These are phyloP conservation scores for Teratosphaeria zuluensis DNA, from an alignment of 2,329 filamentous ascomycete genomes.

Conservation along the genomic window DNA sequence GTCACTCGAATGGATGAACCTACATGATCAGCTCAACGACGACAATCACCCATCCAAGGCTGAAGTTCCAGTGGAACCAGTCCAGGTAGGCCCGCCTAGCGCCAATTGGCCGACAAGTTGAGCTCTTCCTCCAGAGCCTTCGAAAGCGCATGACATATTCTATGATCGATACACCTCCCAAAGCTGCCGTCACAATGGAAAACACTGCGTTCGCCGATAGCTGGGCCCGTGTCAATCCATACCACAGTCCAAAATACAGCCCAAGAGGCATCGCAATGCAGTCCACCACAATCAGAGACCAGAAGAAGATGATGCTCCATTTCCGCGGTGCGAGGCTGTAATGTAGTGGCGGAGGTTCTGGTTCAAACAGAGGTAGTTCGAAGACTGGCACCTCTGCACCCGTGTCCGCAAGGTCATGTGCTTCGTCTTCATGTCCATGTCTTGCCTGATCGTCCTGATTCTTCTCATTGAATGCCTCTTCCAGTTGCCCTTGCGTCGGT, in stretches of 20 bases:
- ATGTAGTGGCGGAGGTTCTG: slow-evolving; percentile 43
- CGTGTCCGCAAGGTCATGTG: not conserved
- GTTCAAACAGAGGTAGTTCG: slow-evolving; percentile 17
- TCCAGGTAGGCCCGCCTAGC: slow-evolving; percentile 39
- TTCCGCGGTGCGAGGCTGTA: slow-evolving; percentile 47
- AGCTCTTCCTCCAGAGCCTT: slow-evolving; percentile 42
- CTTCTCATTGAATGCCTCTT: not conserved
- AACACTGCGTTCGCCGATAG: slow-evolving; percentile 43
- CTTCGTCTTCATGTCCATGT: not conserved
- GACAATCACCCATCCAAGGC: slow-evolving; percentile 45
- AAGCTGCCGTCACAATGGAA: slow-evolving; percentile 44
- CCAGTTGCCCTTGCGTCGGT: not conserved
- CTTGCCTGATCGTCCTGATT: not conserved
- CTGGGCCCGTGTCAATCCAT: slow-evolving; percentile 31
- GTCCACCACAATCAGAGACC: slow-evolving; percentile 50
- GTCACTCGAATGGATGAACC: slow-evolving; percentile 7
- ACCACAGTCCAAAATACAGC: slow-evolving; percentile 53
- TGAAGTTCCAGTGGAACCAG: slow-evolving; percentile 50
- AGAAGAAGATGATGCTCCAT: slow-evolving; percentile 49
- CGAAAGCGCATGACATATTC: slow-evolving; percentile 44
- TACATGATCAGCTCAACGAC: slow-evolving; percentile 48
- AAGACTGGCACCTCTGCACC: slow-evolving; percentile 1
- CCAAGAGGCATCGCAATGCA: slow-evolving; percentile 49
- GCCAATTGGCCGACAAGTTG: slow-evolving; percentile 43
- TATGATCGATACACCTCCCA: slow-evolving; percentile 45